Conservation (phyloP, 495 filamentous ascomycete species). For the Cercophora samala region DNA sequence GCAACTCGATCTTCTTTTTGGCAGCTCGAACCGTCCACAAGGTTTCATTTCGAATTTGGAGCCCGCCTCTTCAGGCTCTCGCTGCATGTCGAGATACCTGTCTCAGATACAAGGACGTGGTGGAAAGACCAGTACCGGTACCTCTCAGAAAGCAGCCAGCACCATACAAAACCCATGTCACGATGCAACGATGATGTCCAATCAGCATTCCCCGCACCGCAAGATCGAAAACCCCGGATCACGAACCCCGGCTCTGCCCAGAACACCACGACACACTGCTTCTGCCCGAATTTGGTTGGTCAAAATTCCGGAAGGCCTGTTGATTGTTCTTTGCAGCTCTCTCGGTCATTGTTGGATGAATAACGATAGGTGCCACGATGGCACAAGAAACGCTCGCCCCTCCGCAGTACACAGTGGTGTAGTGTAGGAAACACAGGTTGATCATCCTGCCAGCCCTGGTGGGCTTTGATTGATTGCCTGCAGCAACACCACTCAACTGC, state of each 20-base stretch:
- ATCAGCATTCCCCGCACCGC: background rate
- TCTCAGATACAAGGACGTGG: conserved; percentile 13
- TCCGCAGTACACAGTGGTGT: too few relatives aligned
- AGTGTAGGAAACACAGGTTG: background rate
- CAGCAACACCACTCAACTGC: conserved; percentile 7
- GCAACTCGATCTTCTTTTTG: background rate
- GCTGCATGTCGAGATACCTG: conserved; percentile 8
- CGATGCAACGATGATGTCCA: conserved; percentile 9
- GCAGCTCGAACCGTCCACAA: background rate
- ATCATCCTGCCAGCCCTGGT: background rate
- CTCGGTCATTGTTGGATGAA: background rate
- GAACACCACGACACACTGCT: conserved; percentile 30
- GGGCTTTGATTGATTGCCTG: conserved; percentile 9
- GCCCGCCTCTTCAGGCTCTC: conserved; percentile 3
- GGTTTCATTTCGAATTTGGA: conserved; percentile 5
- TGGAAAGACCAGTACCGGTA: conserved; percentile 23
- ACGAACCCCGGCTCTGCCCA: conserved; percentile 15
- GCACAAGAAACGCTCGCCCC: too few relatives aligned
- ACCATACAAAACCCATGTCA: conserved; percentile 23
- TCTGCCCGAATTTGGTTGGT: conserved; percentile 1
- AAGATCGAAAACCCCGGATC: conserved; percentile 5
- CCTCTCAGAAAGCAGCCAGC: conserved; percentile 29
- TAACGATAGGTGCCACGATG: background rate
- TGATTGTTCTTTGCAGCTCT: background rate
- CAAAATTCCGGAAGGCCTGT: conserved; percentile 12